phyloP scores from a whole-genome alignment of 169 alveolate species.

The Plasmodium fragile region DNA sequence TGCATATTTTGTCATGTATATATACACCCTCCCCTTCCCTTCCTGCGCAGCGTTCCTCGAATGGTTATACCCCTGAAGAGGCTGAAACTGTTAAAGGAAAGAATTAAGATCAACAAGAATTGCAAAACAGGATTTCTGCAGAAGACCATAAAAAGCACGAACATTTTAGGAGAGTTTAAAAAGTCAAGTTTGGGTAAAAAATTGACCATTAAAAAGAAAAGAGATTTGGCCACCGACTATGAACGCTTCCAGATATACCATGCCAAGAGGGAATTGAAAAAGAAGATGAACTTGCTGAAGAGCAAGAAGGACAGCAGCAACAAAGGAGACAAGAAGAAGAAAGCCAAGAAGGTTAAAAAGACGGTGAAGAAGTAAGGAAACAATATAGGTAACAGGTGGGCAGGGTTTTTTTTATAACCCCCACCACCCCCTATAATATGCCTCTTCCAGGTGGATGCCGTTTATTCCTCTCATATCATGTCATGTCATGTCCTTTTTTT shows the following conservation, averaged over 20 bases:
- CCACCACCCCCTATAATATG: too few species aligned
- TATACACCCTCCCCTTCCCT: not conserved
- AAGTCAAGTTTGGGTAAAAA: slow-evolving; percentile 89
- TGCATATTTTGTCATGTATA: not conserved
- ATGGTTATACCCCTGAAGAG: slow-evolving; percentile 92
- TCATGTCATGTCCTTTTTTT: not conserved
- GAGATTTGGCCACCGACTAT: slow-evolving; percentile 89
- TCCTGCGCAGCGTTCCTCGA: slow-evolving; percentile 85
- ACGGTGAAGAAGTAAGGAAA: not conserved
- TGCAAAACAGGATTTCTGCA: slow-evolving; percentile 89
- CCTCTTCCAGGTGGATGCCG: not conserved
- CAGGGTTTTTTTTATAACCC: too few species aligned
- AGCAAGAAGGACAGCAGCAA: not conserved
- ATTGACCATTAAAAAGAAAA: slow-evolving; percentile 81
- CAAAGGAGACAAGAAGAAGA: slow-evolving; percentile 5
- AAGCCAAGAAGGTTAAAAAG: slow-evolving; percentile 42
- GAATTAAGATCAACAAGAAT: slow-evolving; percentile 90
- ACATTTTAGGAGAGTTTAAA: slow-evolving; percentile 85
- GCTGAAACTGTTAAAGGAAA: slow-evolving; percentile 90
- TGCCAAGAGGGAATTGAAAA: slow-evolving; percentile 62
- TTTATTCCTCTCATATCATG: not conserved
- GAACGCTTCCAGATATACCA: slow-evolving; percentile 86
- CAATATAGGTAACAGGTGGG: not conserved
- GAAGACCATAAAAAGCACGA: slow-evolving; percentile 85
- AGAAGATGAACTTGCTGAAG: slow-evolving; percentile 20